These are phyloP conservation scores for Aspergillus japonicus DNA, from an alignment of 2,329 filamentous ascomycete species.

Conservation along the genomic window DNA sequence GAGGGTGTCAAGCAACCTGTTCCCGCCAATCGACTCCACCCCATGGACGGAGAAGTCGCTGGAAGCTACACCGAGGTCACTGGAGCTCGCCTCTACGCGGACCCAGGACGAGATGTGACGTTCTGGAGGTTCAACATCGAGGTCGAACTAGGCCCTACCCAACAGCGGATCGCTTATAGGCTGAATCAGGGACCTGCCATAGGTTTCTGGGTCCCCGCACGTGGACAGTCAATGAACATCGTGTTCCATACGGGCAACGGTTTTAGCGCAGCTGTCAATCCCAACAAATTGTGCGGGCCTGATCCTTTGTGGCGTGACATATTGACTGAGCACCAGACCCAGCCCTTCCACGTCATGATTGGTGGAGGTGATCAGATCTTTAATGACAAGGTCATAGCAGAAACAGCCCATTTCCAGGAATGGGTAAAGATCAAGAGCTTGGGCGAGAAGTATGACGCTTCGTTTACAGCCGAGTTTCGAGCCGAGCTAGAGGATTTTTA, in stretches of 20 bases:
- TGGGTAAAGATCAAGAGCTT: constrained; percentile 83
- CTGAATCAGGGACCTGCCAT: constrained; percentile 88
- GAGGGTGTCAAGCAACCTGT: constrained; percentile 41
- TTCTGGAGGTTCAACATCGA: constrained; percentile 98
- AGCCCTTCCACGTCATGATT: constrained; percentile 97
- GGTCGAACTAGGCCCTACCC: constrained; percentile 73
- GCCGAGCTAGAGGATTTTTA: constrained; percentile 87
- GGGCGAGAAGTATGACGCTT: constrained; percentile 72
- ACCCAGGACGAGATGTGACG: constrained; percentile 80
- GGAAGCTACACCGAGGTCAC: constrained; percentile 80
- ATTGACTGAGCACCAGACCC: constrained; percentile 83
- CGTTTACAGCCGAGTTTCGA: constrained; percentile 79
- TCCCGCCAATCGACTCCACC: constrained; percentile 48
- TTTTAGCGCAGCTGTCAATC: constrained; percentile 76
- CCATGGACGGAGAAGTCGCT: constrained; percentile 71
- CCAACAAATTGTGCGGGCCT: constrained; percentile 80
- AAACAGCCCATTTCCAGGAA: constrained; percentile 73
- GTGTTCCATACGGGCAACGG: constrained; percentile 99
- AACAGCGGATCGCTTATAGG: constrained; percentile 88
- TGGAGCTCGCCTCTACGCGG: constrained; percentile 77
- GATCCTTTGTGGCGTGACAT: constrained; percentile 98
- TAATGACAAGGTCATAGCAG: constrained; percentile 77
- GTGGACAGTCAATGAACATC: constrained; percentile 87
- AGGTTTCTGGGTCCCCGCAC: constrained; percentile 91
- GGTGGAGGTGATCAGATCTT: constrained; percentile 97